These are phyloP conservation scores for Blakeslea trispora DNA, from an alignment of 371 early-diverging fungal genomes.

Conservation along the genomic window DNA sequence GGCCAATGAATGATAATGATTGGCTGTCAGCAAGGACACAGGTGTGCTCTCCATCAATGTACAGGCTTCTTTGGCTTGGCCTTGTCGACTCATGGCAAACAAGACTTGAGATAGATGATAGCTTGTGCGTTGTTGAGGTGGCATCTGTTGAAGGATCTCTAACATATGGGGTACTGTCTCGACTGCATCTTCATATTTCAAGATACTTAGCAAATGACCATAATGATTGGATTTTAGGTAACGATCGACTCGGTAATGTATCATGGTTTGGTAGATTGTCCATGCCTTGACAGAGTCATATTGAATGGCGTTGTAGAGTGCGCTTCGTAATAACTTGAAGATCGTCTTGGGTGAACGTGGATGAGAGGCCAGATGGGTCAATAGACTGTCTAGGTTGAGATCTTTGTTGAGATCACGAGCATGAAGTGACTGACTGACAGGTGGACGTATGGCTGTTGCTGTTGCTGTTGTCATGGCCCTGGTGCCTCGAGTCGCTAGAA, in stretches of 20 bases:
- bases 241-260: conserved; percentile 23
- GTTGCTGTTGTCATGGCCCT: conserved; percentile 9
- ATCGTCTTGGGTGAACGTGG: conserved; percentile 7
- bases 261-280: conserved; percentile 41
- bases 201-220: conserved; percentile 35
- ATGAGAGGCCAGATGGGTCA: not conserved
- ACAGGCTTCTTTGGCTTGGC: conserved; percentile 26
- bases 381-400: conserved; percentile 5
- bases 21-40: conserved; percentile 8
- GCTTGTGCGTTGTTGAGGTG: not conserved
- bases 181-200: conserved; percentile 33
- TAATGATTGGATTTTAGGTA: conserved; percentile 39
- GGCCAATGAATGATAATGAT: conserved; percentile 40
- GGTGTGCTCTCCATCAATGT: conserved; percentile 20
- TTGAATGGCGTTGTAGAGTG: conserved; percentile 31
- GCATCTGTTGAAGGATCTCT: conserved; percentile 30
- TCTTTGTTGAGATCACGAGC: conserved; percentile 16
- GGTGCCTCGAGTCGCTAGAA: conserved; percentile 6
- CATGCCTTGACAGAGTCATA: conserved; percentile 32
- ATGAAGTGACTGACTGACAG: not conserved
- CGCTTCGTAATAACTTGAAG: conserved; percentile 34
- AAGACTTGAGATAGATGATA: conserved; percentile 34
- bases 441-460: conserved; percentile 1
- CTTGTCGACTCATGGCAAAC: conserved; percentile 37
- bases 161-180: conserved; percentile 28